These are phyloP conservation scores for Aquilaria malaccensis DNA, from an alignment of 345 rosid species.

Conservation along the genomic window DNA sequence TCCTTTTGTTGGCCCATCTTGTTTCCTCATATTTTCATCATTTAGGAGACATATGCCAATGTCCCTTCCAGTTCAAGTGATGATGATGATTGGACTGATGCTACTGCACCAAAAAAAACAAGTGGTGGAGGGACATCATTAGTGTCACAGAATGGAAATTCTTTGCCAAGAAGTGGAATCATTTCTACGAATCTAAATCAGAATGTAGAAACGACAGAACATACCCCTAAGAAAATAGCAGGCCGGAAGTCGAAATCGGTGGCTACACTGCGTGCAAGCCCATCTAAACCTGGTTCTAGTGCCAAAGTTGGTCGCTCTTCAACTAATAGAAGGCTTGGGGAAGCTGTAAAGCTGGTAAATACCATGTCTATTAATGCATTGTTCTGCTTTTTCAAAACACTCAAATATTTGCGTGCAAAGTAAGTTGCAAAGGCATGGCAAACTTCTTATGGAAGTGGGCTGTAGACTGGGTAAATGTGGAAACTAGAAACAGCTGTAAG, in stretches of 20 bases:
- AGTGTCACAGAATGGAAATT: conserved; percentile 29
- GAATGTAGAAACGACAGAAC: conserved; percentile 13
- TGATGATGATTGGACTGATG: conserved; percentile 57
- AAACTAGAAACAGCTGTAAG: too few relatives aligned
- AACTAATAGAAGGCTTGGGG: conserved; percentile 42
- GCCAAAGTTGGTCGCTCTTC: conserved; percentile 24
- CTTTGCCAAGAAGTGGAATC: conserved; percentile 4
- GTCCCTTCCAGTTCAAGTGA: conserved; percentile 37
- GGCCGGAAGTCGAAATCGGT: conserved; percentile 16
- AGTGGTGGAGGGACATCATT: conserved; percentile 17
- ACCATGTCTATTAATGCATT: too few relatives aligned
- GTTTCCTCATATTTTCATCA: conserved; percentile 15
- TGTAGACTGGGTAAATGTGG: too few relatives aligned
- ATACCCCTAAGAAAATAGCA: conserved; percentile 19
- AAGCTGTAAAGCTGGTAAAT: conserved; percentile 56
- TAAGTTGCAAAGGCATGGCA: too few relatives aligned
- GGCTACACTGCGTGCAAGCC: conserved; percentile 13
- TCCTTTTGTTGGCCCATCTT: conserved; percentile 14
- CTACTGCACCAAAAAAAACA: conserved; percentile 28
- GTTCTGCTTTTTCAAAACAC: too few relatives aligned
- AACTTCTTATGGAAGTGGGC: too few relatives aligned
- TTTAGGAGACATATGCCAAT: conserved; percentile 74
- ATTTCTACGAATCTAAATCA: conserved; percentile 19
- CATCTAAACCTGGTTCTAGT: conserved; percentile 22
- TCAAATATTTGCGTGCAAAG: too few relatives aligned